Percentiles rank a stretch among this genome's conserved stretches.
phyloP scores from a whole-genome alignment of 2,329 filamentous ascomycete genomes.

The Neonectria punicea region DNA sequence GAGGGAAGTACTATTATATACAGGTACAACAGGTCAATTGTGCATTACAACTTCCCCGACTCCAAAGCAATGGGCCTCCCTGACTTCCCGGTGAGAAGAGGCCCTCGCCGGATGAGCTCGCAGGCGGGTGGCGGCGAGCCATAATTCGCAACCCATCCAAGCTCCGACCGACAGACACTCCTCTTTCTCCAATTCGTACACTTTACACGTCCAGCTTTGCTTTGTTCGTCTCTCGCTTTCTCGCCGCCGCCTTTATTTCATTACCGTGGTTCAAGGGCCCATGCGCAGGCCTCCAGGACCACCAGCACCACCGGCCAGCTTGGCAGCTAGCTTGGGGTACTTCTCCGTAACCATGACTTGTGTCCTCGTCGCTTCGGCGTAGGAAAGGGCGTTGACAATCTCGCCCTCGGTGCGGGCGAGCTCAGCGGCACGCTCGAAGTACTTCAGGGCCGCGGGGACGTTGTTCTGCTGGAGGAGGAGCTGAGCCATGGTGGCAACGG shows the following conservation, averaged over 20 bases:
- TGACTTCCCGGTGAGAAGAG: constrained; percentile 39
- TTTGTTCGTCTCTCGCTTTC: constrained; percentile 17
- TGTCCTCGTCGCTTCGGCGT: constrained; percentile 95
- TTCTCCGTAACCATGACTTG: constrained; percentile 93
- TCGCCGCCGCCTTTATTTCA: constrained; percentile 33
- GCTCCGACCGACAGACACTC: constrained; percentile 9
- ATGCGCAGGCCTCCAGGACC: constrained; percentile 51
- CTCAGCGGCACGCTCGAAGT: constrained; percentile 96
- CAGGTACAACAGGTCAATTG: constrained; percentile 43
- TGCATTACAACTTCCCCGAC: constrained; percentile 44
- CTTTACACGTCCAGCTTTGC: constrained; percentile 37
- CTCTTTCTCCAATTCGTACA: constrained; percentile 41
- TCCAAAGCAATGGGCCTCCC: constrained; percentile 41
- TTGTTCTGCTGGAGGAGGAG: constrained; percentile 97
- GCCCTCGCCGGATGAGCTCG: constrained; percentile 30
- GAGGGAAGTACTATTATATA: constrained; percentile 46
- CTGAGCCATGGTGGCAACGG: constrained; percentile 98
- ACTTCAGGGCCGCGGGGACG: constrained; percentile 92
- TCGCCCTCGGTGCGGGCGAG: constrained; percentile 94
- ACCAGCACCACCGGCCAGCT: constrained; percentile 60
- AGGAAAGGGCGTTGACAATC: constrained; percentile 95
- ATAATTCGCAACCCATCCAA: constrained; percentile 28
- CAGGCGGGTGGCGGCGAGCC: constrained; percentile 12
- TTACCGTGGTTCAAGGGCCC: constrained; percentile 45
- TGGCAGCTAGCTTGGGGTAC: constrained; percentile 81